phyloP scores from a whole-genome alignment of 2,329 filamentous ascomycete genomes.

The Lachnellula subtilissima region DNA sequence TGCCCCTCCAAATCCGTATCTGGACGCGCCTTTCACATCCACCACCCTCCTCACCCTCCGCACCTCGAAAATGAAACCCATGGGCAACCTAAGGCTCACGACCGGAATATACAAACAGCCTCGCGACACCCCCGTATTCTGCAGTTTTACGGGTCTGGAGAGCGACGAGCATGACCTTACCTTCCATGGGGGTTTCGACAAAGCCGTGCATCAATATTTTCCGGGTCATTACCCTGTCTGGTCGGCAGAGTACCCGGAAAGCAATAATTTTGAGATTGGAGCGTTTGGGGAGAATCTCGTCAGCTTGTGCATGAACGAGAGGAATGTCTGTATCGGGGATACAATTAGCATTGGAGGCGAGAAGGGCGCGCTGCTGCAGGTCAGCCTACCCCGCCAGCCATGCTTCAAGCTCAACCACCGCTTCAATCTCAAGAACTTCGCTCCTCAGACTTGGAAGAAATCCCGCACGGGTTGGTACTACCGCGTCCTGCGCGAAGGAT shows the following conservation, averaged over 20 bases:
- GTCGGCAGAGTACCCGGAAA: constrained; percentile 47
- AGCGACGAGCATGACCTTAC: constrained; percentile 58
- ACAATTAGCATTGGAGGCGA: constrained; percentile 45
- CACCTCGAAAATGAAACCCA: constrained; percentile 50
- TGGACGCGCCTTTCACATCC: constrained; percentile 16
- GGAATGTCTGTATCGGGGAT: constrained; percentile 62
- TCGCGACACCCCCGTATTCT: constrained; percentile 15
- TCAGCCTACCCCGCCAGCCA: constrained; percentile 57
- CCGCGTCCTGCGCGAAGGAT: constrained; percentile 52
- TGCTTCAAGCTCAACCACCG: constrained; percentile 68
- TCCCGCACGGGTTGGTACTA: constrained; percentile 65
- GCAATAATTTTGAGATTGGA: constrained; percentile 49
- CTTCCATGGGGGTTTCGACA: constrained; percentile 59
- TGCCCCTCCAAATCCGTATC: constrained; percentile 2
- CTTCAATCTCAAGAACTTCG: constrained; percentile 59
- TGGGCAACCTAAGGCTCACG: constrained; percentile 46
- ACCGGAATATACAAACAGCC: constrained; percentile 45
- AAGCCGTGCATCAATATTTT: constrained; percentile 56
- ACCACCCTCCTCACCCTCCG: constrained; percentile 50
- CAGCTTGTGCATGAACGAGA: constrained; percentile 53
- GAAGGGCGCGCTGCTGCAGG: constrained; percentile 47
- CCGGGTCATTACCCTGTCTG: constrained; percentile 53
- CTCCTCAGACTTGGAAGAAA: constrained; percentile 49
- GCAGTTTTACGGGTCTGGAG: constrained; percentile 41
- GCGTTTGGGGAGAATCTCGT: constrained; percentile 64